Evolutionary conservation across 805 yeast genomes (phyloP).

Genomic region (Pichia scutulata): DNA sequence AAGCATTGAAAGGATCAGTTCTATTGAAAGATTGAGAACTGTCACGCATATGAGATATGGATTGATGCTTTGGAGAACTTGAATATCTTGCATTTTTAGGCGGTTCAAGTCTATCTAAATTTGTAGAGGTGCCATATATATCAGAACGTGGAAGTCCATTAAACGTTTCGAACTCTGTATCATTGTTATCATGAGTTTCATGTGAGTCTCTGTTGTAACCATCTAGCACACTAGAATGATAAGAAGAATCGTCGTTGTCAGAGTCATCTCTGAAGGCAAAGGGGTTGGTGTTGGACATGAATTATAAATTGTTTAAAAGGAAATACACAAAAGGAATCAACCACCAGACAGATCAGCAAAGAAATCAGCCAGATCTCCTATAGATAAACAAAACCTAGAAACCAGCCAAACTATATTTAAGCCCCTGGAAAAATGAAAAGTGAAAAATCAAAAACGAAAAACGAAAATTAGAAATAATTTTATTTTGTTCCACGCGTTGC

Average conservation of each 20-base stretch:
- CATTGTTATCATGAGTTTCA: background rate
- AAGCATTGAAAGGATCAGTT: slow-evolving; percentile 3
- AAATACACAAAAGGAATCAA: background rate
- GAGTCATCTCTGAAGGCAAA: slow-evolving; percentile 10
- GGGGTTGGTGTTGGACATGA: background rate
- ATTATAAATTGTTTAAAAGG: background rate
- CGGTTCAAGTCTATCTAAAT: background rate
- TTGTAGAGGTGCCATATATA: background rate
- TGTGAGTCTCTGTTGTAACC: background rate
- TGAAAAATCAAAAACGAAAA: too few species aligned
- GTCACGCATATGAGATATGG: slow-evolving; percentile 5
- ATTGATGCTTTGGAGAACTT: slow-evolving; percentile 1
- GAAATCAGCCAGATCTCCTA: background rate
- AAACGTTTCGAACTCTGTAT: background rate
- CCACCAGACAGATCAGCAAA: too few species aligned
- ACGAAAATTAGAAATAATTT: too few species aligned
- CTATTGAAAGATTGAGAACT: background rate
- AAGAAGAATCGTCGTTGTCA: slow-evolving; percentile 2
- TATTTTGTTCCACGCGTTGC: background rate
- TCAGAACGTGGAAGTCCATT: background rate
- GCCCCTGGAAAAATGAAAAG: background rate
- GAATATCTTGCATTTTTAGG: slow-evolving; percentile 4
- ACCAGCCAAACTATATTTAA: background rate
- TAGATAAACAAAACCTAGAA: background rate
- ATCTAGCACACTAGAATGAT: background rate